Conservation (phyloP, 148 eudicot species). For the Rhododendron molle region DNA sequence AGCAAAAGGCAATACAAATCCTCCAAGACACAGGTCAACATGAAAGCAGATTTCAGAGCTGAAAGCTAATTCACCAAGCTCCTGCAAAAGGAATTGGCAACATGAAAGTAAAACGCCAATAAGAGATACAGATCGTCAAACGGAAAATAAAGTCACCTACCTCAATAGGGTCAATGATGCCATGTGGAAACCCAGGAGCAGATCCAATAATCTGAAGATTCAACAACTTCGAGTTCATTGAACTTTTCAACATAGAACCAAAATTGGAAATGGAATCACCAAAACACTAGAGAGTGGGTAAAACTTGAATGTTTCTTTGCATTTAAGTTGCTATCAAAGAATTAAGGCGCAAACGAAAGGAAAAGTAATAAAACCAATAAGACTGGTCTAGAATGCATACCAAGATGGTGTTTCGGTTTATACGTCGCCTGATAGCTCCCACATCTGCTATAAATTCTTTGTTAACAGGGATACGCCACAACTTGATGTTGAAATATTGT, state of each 20-base stretch:
- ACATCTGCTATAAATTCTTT: constrained; percentile 71
- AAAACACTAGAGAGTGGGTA: neutral
- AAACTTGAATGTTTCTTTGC: neutral
- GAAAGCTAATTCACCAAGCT: constrained; percentile 81
- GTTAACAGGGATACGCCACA: constrained; percentile 89
- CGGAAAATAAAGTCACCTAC: constrained; percentile 29
- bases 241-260: constrained; percentile 6
- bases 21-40: constrained; percentile 99
- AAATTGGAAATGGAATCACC: neutral
- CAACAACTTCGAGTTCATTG: constrained; percentile 1
- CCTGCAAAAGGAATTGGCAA: constrained; percentile 41
- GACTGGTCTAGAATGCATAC: constrained; percentile 30
- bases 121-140: neutral
- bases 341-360: neutral
- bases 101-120: constrained; percentile 9
- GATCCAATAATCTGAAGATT: constrained; percentile 91
- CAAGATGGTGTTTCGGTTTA: constrained; percentile 79
- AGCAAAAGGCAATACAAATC: constrained; percentile 96
- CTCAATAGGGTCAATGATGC: constrained; percentile 92
- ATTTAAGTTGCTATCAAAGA: neutral
- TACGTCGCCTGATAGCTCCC: constrained; percentile 62
- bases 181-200: constrained; percentile 97
- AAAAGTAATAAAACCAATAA: neutral
- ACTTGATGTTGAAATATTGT: constrained; percentile 85
- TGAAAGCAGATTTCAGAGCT: constrained; percentile 75